A percentile compares a stretch with the other conserved stretches of the same genome.
These are phyloP conservation scores for Ceratocystis lukuohia DNA, from an alignment of 2,329 filamentous ascomycete species.

Conservation along the genomic window DNA sequence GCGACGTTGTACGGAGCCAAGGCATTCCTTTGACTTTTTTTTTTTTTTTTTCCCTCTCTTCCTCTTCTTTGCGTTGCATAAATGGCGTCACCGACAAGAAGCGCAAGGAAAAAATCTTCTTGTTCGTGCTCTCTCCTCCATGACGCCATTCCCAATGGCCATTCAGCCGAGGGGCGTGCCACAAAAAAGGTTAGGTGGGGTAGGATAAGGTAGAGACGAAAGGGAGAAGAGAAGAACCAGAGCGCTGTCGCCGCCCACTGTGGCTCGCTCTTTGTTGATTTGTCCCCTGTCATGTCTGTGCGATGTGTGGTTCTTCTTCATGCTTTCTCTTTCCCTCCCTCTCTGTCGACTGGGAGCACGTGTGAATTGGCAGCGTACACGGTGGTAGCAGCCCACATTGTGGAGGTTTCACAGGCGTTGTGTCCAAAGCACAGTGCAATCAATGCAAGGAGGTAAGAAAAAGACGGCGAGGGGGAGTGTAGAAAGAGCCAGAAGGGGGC, in stretches of 20 bases:
- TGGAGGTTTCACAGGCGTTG: too few species aligned
- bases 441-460: too few species aligned
- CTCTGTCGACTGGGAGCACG: background rate
- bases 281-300: background rate
- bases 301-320: background rate
- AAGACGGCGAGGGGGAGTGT: too few species aligned
- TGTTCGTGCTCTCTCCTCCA: background rate
- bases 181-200: background rate
- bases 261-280: background rate
- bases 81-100: background rate
- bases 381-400: background rate
- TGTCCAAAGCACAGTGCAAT: too few species aligned
- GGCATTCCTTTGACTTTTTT: background rate
- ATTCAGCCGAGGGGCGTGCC: background rate
- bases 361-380: background rate
- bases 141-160: background rate
- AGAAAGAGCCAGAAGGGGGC: too few species aligned
- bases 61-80: background rate
- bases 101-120: background rate
- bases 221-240: background rate
- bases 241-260: background rate
- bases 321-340: background rate
- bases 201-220: conserved; percentile 1
- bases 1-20: background rate
- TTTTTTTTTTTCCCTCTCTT: background rate